phyloP scores from a whole-genome alignment of 768 basidiomycete genomes.

The Russula emetica region DNA sequence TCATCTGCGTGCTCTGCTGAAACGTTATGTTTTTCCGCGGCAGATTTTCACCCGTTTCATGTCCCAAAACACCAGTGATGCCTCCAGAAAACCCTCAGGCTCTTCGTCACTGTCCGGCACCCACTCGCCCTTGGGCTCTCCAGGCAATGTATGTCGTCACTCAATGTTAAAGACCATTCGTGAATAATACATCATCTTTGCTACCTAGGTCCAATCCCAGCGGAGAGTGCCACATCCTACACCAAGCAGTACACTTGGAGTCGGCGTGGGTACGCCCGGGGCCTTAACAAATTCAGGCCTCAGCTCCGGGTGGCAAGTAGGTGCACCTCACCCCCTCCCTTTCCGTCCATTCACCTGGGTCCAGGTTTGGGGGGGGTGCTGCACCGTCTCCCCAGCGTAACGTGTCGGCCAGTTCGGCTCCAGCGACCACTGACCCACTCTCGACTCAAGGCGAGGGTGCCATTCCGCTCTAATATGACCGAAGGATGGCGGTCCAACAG shows the following conservation, averaged over 20 bases:
- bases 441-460: conserved; percentile 43
- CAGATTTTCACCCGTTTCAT: conserved; percentile 27
- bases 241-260: conserved; percentile 49
- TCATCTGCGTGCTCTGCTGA: conserved; percentile 1
- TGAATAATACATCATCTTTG: conserved; percentile 10
- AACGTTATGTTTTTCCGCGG: conserved; percentile 13
- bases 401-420: conserved; percentile 56
- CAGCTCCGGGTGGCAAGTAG: conserved; percentile 65
- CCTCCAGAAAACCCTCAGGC: conserved; percentile 59
- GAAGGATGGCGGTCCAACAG: conserved; percentile 56
- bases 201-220: conserved; percentile 40
- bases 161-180: conserved; percentile 4
- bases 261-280: conserved; percentile 45
- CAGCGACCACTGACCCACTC: conserved; percentile 49
- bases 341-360: conserved; percentile 29
- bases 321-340: conserved; percentile 32
- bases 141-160: conserved; percentile 47
- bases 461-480: conserved; percentile 44
- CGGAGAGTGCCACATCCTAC: conserved; percentile 44
- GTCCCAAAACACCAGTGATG: conserved; percentile 35
- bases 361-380: conserved; percentile 58
- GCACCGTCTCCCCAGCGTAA: conserved; percentile 52
- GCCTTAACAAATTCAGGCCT: conserved; percentile 44
- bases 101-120: conserved; percentile 62
- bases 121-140: conserved; percentile 59